phyloP scores from a whole-genome alignment of 1,139 yeast genomes.

The Yamadazyma dendronema region DNA sequence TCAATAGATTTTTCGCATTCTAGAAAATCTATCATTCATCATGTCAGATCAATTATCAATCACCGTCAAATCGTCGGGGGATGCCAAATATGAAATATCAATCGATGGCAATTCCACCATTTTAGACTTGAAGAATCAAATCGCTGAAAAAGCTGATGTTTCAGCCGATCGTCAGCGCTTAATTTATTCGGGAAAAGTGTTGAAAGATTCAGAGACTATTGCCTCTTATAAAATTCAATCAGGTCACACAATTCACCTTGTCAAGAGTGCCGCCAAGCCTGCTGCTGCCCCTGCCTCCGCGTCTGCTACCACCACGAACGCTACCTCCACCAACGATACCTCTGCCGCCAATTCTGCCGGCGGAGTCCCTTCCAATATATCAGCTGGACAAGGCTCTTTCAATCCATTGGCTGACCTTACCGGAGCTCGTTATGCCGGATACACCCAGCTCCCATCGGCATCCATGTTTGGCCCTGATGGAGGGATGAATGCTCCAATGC shows the following conservation, averaged over 20 bases:
- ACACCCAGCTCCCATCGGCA: constrained; percentile 81
- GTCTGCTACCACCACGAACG: constrained; percentile 17
- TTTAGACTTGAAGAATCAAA: constrained; percentile 62
- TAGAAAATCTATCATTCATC: no score
- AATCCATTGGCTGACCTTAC: constrained; percentile 91
- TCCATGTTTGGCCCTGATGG: constrained; percentile 95
- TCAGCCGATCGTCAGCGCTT: constrained; percentile 79
- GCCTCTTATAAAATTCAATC: constrained; percentile 75
- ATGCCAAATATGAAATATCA: constrained; percentile 68
- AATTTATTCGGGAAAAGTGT: constrained; percentile 90
- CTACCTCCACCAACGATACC: constrained; percentile 11
- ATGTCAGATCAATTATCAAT: constrained; percentile 13
- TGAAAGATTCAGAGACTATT: constrained; percentile 78
- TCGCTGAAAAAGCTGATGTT: constrained; percentile 59
- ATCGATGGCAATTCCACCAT: constrained; percentile 58
- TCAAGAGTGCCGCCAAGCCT: constrained; percentile 54
- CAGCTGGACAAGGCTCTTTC: constrained; percentile 87
- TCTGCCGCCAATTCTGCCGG: constrained; percentile 12
- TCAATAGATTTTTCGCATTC: no score
- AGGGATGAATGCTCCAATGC: constrained; percentile 68
- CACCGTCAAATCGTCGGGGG: constrained; percentile 60
- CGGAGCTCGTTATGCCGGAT: constrained; percentile 95
- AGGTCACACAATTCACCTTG: constrained; percentile 88
- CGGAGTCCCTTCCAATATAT: constrained; percentile 67
- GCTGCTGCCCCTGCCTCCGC: constrained; percentile 13